Conservation (phyloP, 106 monocot genomes). For the Platanthera zijinensis region DNA sequence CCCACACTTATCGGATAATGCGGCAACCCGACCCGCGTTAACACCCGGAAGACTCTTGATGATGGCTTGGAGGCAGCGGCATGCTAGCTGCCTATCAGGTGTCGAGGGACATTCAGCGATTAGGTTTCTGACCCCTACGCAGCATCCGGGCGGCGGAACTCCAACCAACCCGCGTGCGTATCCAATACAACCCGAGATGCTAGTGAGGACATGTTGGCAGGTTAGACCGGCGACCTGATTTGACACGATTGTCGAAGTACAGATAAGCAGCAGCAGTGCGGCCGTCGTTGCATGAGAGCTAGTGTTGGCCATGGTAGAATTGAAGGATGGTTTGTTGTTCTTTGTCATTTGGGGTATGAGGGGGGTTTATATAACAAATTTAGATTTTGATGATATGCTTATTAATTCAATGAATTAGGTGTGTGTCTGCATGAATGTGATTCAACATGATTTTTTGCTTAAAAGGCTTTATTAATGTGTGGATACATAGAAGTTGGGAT, state of each 20-base stretch:
- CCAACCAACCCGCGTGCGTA: neutral
- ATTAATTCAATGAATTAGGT: too few species aligned
- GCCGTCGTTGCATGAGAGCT: too few species aligned
- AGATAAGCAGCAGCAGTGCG: neutral
- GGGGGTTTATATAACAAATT: too few species aligned
- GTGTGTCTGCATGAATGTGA: too few species aligned
- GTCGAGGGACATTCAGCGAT: neutral
- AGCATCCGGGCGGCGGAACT: conserved; percentile 2
- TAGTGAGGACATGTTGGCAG: neutral
- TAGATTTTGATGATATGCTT: too few species aligned
- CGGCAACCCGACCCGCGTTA: neutral
- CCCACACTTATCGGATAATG: neutral
- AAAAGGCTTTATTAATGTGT: too few species aligned
- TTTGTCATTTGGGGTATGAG: too few species aligned
- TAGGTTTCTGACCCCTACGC: neutral
- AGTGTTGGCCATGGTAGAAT: too few species aligned
- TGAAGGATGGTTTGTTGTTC: too few species aligned
- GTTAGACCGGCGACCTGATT: neutral
- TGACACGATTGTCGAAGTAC: neutral
- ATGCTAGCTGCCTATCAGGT: neutral
- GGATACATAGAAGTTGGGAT: too few species aligned
- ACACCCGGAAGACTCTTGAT: neutral
- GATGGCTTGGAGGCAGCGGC: neutral
- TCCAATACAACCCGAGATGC: neutral
- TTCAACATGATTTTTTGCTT: too few species aligned